Conservation (phyloP, 495 filamentous ascomycete species). For the Cercophora sp. region DNA sequence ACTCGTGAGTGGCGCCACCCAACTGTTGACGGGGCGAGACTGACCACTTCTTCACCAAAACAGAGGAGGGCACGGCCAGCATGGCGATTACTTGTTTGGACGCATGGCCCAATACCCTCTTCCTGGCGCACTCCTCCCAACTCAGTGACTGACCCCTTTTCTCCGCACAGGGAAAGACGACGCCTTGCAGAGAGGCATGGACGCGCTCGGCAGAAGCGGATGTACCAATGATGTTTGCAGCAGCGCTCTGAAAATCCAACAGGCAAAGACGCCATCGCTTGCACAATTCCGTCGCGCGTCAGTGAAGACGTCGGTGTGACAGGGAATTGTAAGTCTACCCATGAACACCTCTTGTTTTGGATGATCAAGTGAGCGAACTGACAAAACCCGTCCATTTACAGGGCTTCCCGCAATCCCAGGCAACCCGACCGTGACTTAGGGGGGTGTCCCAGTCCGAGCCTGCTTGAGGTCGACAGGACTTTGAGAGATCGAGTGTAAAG, state of each 20-base stretch:
- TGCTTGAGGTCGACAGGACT: no score
- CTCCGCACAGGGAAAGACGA: slow-evolving; percentile 17
- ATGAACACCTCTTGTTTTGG: background rate
- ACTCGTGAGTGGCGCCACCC: background rate
- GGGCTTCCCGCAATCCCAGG: background rate
- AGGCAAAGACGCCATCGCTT: slow-evolving; percentile 1
- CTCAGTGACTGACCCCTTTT: background rate
- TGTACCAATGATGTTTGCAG: slow-evolving; percentile 33
- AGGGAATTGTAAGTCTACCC: background rate
- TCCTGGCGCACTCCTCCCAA: background rate
- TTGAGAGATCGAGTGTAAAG: no score
- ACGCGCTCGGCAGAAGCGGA: slow-evolving; percentile 17
- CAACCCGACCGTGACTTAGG: no score
- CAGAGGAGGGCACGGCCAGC: background rate
- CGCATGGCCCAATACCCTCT: slow-evolving; percentile 35
- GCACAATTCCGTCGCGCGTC: slow-evolving; percentile 5
- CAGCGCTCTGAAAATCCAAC: slow-evolving; percentile 22
- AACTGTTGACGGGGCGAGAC: background rate
- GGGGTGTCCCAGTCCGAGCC: no score
- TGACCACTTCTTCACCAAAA: background rate
- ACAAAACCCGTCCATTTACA: background rate
- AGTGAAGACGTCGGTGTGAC: background rate
- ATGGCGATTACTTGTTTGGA: slow-evolving; percentile 20
- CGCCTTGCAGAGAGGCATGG: slow-evolving; percentile 36
- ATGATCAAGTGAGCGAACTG: background rate